A percentile compares a stretch with the other conserved stretches of the same genome.
These are phyloP conservation scores for Sporisorium sorghi DNA, from an alignment of 1,284 basidiomycete genomes.

Conservation along the genomic window DNA sequence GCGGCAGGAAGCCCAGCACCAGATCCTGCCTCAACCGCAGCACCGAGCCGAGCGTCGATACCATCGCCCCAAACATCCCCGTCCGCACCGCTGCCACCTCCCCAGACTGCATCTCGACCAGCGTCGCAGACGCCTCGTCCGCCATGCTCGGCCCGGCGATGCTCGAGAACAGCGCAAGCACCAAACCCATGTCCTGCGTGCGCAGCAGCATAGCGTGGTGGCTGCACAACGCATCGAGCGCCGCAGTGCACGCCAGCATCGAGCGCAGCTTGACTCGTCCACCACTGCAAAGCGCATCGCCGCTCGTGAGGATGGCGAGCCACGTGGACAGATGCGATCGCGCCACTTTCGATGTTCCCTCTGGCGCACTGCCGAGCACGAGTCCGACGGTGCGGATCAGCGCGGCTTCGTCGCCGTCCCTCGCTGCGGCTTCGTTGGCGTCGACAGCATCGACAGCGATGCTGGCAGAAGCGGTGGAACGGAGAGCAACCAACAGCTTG, in stretches of 20 bases:
- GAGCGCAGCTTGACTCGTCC: conserved; percentile 4
- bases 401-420: conserved; percentile 15
- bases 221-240: conserved; percentile 37
- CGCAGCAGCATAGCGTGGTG: conserved; percentile 45
- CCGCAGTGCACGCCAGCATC: conserved; percentile 12
- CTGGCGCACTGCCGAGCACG: conserved; percentile 37
- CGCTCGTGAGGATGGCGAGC: conserved; percentile 20
- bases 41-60: conserved; percentile 35
- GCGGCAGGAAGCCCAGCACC: conserved; percentile 41
- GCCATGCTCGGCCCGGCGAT: conserved; percentile 32
- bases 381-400: conserved; percentile 35
- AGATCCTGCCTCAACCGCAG: conserved; percentile 56
- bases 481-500: conserved; percentile 9
- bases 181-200: conserved; percentile 23
- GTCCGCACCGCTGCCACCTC: conserved; percentile 2
- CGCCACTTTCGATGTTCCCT: conserved; percentile 44
- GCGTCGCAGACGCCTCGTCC: conserved; percentile 5
- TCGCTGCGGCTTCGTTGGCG: conserved; percentile 5
- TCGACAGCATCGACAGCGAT: not conserved
- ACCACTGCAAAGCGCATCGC: not conserved
- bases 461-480: not conserved
- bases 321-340: conserved; percentile 35
- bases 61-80: conserved; percentile 30
- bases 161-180: conserved; percentile 30
- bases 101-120: not conserved